A percentile compares a stretch with the other conserved stretches of the same genome.
phyloP scores from a whole-genome alignment of 2,329 filamentous ascomycete species.

The Talaromyces sp. region DNA sequence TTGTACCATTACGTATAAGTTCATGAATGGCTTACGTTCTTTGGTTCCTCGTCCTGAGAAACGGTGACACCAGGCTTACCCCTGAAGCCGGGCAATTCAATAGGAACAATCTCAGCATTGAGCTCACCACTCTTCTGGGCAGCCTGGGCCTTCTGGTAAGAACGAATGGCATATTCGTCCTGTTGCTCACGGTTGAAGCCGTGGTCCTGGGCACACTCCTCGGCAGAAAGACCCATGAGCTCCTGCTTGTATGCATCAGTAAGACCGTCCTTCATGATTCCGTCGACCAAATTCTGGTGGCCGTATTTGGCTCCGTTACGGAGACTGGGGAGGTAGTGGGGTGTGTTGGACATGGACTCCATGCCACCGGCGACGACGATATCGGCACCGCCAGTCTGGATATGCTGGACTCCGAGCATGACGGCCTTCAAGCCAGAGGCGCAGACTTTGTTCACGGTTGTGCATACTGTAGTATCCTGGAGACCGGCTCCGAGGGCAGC shows the following conservation, averaged over 20 bases:
- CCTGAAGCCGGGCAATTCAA: constrained; percentile 81
- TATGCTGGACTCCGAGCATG: constrained; percentile 91
- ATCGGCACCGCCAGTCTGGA: constrained; percentile 91
- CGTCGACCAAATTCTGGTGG: constrained; percentile 82
- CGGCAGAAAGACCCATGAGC: constrained; percentile 90
- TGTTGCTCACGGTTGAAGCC: constrained; percentile 77
- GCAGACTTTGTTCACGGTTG: constrained; percentile 98
- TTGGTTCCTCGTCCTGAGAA: constrained; percentile 88
- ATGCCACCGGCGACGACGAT: constrained; percentile 91
- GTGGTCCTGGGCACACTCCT: constrained; percentile 87
- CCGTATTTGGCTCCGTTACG: constrained; percentile 91
- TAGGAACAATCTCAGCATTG: constrained; percentile 78
- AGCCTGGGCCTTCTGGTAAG: constrained; percentile 88
- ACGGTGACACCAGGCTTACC: constrained; percentile 82
- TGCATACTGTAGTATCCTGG: constrained; percentile 72
- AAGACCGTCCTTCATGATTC: constrained; percentile 88
- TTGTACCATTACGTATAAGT: background rate
- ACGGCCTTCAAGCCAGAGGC: constrained; percentile 92
- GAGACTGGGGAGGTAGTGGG: constrained; percentile 88
- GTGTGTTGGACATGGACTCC: constrained; percentile 98
- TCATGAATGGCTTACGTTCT: constrained; percentile 60
- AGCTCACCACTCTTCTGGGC: constrained; percentile 81
- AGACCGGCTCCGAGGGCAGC: constrained; percentile 88
- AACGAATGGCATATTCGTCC: constrained; percentile 92
- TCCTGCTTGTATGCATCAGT: constrained; percentile 94